Base-by-base conservation (phyloP, 192 early-diverging fungal species). In the Ambispora gerdemannii region DNA sequence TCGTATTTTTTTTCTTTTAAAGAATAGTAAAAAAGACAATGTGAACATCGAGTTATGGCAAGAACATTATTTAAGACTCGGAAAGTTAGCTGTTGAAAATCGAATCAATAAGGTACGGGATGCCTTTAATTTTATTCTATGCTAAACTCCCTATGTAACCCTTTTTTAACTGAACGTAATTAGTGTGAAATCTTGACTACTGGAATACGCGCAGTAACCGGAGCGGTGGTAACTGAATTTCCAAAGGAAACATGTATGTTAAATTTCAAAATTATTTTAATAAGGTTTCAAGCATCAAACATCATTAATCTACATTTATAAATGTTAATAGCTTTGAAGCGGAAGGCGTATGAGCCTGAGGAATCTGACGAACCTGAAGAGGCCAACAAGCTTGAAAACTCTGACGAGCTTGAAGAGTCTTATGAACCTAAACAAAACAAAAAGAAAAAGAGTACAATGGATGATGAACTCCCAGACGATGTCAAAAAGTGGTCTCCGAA, bases 301-400 rank as follows among this genome's bases (percentile, higher is more conserved):
- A 19, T 65, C 50, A 65, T 65, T 65, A 65, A 65, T 65, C 30
- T 65, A 50, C 36, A 49, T 35, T 36, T 61, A 35, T 61, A 61
- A 65, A 27, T 50, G 22, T 65, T 62, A 62, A 62, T 62, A 62
- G 60, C 31, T 35, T 62, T 33, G 60, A 62, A 17, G 20, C 52
- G 52, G 51, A 52, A 52, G n/a, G n/a, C n/a, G n/a, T n/a, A n/a
- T n/a, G n/a, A n/a, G n/a, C n/a, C n/a, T n/a, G n/a, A n/a, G n/a
- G n/a, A n/a, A n/a, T n/a, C n/a, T n/a, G n/a, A n/a, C n/a, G n/a
- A n/a, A n/a, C n/a, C n/a, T n/a, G n/a, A n/a, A n/a, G n/a, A n/a
- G n/a, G n/a, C n/a, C n/a, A n/a, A n/a, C n/a, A n/a, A n/a, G n/a
- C n/a, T n/a, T n/a, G n/a, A n/a, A n/a, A n/a, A n/a, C n/a, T n/a